Evolutionary conservation across 2,329 filamentous ascomycete species (phyloP).

Genomic region (Rutstroemia sp.): DNA sequence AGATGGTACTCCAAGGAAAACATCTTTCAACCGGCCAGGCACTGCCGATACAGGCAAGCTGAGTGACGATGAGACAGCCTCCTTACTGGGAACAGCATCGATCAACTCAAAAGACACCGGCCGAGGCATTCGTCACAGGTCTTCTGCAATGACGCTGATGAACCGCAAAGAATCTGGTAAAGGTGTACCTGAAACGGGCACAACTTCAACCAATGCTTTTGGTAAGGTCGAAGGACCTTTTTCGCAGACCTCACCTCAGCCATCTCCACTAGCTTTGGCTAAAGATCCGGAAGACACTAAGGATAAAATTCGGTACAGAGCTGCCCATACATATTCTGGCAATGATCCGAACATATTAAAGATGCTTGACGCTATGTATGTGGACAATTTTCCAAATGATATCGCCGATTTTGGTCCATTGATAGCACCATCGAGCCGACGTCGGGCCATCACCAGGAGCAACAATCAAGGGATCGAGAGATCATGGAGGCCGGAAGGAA

Average conservation of each 20-base stretch:
- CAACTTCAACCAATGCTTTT: slow-evolving; percentile 55
- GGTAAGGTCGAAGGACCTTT: slow-evolving; percentile 53
- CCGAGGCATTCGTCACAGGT: slow-evolving; percentile 45
- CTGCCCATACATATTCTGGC: slow-evolving; percentile 78
- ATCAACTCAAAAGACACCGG: slow-evolving; percentile 28
- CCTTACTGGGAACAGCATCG: slow-evolving; percentile 24
- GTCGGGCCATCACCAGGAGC: slow-evolving; percentile 38
- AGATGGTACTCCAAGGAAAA: slow-evolving; percentile 15
- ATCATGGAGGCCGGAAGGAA: slow-evolving; percentile 77
- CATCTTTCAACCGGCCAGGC: slow-evolving; percentile 10
- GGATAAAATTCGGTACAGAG: slow-evolving; percentile 42
- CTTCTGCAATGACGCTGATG: slow-evolving; percentile 55
- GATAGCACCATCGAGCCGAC: slow-evolving; percentile 60
- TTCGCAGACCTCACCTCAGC: slow-evolving; percentile 24
- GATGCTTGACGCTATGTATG: slow-evolving; percentile 79
- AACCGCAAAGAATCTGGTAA: slow-evolving; percentile 51
- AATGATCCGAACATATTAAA: slow-evolving; percentile 62
- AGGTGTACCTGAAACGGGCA: slow-evolving; percentile 56
- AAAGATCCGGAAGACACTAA: slow-evolving; percentile 30
- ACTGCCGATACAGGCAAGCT: slow-evolving; percentile 13
- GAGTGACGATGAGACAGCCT: slow-evolving; percentile 28
- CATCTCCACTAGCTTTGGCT: slow-evolving; percentile 32
- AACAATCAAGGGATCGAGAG: slow-evolving; percentile 35
- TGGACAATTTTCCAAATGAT: slow-evolving; percentile 61
- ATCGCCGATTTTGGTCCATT: slow-evolving; percentile 69